Conservation (phyloP, 495 filamentous ascomycete species). For the Clohesyomyces aquaticus region DNA sequence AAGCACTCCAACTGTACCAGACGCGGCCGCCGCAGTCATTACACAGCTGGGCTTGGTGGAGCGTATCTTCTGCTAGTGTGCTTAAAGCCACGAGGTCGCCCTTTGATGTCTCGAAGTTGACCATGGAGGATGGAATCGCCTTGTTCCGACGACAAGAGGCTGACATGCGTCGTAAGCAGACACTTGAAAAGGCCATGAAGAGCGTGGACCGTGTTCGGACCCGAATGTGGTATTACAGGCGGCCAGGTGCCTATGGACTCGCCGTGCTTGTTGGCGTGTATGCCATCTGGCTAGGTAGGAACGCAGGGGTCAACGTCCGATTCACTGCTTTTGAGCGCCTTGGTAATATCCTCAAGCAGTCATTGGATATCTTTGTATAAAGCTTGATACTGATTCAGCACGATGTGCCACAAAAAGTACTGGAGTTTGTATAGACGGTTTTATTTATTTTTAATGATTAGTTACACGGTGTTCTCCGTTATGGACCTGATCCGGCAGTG, state of each 20-base stretch:
- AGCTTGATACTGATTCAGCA: neutral
- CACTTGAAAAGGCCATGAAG: conserved; percentile 10
- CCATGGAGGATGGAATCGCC: conserved; percentile 61
- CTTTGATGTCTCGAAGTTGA: conserved; percentile 50
- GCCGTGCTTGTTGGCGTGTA: conserved; percentile 34
- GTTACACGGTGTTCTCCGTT: no score
- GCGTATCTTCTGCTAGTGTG: conserved; percentile 73
- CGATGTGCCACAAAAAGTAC: no score
- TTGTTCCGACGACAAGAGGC: conserved; percentile 70
- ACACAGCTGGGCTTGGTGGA: conserved; percentile 64
- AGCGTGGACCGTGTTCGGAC: conserved; percentile 5
- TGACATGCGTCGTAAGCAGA: conserved; percentile 59
- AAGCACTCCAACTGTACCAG: conserved; percentile 64
- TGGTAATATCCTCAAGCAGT: conserved; percentile 13
- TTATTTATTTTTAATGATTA: no score
- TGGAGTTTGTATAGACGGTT: no score
- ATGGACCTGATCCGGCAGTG: no score
- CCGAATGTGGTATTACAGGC: conserved; percentile 29
- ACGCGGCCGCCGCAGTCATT: conserved; percentile 74
- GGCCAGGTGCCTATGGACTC: conserved; percentile 27
- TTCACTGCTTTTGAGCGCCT: conserved; percentile 8
- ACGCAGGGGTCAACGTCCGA: neutral
- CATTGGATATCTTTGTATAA: conserved; percentile 13
- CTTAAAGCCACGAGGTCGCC: conserved; percentile 74
- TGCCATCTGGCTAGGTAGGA: conserved; percentile 33